Conservation (phyloP, 176 grass and related monocot species). For the Lolium multiflorum region DNA sequence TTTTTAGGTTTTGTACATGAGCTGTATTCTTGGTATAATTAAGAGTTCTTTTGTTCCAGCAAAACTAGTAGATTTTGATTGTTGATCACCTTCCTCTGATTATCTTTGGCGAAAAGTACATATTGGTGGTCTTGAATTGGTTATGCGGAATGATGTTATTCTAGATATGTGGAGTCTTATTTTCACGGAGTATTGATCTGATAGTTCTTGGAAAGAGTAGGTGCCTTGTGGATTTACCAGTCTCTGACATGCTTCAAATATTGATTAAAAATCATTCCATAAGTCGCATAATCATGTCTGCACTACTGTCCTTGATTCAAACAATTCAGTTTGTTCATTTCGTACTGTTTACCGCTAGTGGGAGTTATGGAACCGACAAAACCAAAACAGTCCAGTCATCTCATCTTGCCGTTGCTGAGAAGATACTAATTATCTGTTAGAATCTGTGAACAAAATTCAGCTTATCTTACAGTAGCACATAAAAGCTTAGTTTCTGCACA, state of each 20-base stretch:
- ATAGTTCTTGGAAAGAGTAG: background rate
- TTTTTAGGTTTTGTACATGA: background rate
- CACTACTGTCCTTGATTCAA: background rate
- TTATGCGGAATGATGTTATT: background rate
- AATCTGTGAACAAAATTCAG: background rate
- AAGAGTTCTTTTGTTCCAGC: background rate
- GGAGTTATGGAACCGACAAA: background rate
- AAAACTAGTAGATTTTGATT: background rate
- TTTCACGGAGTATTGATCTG: background rate
- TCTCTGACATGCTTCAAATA: too few species aligned
- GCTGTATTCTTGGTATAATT: background rate
- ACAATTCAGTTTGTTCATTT: slow-evolving; percentile 14
- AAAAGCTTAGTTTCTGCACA: background rate
- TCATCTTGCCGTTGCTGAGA: background rate
- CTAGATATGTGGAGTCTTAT: background rate
- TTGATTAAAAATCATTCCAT: too few species aligned
- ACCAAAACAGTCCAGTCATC: slow-evolving; percentile 1
- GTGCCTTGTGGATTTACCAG: too few species aligned
- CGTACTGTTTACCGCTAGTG: background rate
- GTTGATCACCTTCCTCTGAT: slow-evolving; percentile 23
- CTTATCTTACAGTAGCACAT: background rate
- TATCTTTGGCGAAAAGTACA: background rate
- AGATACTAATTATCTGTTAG: background rate
- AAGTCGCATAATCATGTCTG: background rate
- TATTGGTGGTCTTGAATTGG: background rate